These are phyloP conservation scores for Rhodamnia argentea DNA, from an alignment of 345 rosid genomes.

Conservation along the genomic window DNA sequence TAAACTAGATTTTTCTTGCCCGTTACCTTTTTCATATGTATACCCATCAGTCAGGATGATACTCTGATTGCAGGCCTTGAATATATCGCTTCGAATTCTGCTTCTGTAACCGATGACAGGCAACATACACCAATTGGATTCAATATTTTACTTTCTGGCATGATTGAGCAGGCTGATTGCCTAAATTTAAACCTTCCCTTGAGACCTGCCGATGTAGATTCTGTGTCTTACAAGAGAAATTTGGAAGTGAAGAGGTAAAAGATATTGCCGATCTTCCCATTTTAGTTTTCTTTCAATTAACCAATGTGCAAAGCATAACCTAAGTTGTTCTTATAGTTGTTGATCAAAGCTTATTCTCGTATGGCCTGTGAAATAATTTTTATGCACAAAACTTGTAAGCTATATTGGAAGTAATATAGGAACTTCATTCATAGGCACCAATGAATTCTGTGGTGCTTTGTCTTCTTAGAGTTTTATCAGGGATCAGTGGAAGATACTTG, in stretches of 20 bases:
- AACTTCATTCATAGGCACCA: not conserved
- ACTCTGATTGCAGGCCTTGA: constrained; percentile 38
- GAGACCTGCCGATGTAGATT: constrained; percentile 27
- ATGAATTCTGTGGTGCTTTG: not conserved
- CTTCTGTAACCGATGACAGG: constrained; percentile 44
- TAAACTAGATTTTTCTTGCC: not conserved
- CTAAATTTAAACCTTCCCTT: constrained; percentile 57
- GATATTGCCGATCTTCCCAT: not conserved
- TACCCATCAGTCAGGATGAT: not conserved
- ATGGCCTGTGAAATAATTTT: not conserved
- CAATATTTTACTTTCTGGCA: constrained; percentile 70
- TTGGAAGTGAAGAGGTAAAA: constrained; percentile 50
- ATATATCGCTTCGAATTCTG: constrained; percentile 53
- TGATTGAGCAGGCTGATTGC: constrained; percentile 61
- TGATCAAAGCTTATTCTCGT: not conserved
- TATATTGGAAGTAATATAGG: not conserved
- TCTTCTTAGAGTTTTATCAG: constrained; percentile 13
- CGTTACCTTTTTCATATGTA: not conserved
- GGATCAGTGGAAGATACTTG: constrained; percentile 49
- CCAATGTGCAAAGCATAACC: not conserved
- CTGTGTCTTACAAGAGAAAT: constrained; percentile 41
- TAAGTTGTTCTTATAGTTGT: not conserved
- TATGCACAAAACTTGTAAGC: not conserved
- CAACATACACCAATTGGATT: constrained; percentile 59
- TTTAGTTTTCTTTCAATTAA: not conserved